These are phyloP conservation scores for Metschnikowia sp. DNA, from an alignment of 805 yeast genomes.

Conservation along the genomic window DNA sequence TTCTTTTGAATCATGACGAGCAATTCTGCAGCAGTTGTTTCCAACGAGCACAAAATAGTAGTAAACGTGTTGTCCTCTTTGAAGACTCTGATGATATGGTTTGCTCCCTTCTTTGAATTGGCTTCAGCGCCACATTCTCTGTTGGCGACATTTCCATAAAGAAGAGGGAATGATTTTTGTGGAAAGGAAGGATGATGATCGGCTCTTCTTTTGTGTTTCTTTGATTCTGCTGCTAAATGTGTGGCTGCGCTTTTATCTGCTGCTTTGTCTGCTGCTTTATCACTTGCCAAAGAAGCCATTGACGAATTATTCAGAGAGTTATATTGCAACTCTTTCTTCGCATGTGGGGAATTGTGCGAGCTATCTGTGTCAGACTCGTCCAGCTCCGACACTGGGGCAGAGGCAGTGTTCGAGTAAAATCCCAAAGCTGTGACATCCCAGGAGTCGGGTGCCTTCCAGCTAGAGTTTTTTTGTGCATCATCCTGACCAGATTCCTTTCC, in stretches of 20 bases:
- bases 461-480: conserved; percentile 12
- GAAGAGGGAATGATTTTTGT: conserved; percentile 24
- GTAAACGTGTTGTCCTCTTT: conserved; percentile 82
- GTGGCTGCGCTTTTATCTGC: not conserved
- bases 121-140: not conserved
- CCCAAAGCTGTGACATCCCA: conserved; percentile 42
- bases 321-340: not conserved
- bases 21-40: conserved; percentile 73
- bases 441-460: conserved; percentile 47
- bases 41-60: conserved; percentile 74
- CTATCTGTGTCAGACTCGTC: conserved; percentile 9
- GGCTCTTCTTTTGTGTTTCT: conserved; percentile 6
- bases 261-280: not conserved
- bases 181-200: conserved; percentile 13
- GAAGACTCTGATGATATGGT: conserved; percentile 66
- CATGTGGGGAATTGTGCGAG: not conserved
- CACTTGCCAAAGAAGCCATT: not conserved
- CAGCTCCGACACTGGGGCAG: conserved; percentile 12
- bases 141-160: conserved; percentile 26
- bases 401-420: conserved; percentile 7
- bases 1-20: conserved; percentile 70
- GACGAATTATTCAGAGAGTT: conserved; percentile 1
- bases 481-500: conserved; percentile 10
- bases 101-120: conserved; percentile 25
- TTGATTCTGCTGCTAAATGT: not conserved